Conservation (phyloP, 306 rosid species). For the Prunus kanzakura region DNA sequence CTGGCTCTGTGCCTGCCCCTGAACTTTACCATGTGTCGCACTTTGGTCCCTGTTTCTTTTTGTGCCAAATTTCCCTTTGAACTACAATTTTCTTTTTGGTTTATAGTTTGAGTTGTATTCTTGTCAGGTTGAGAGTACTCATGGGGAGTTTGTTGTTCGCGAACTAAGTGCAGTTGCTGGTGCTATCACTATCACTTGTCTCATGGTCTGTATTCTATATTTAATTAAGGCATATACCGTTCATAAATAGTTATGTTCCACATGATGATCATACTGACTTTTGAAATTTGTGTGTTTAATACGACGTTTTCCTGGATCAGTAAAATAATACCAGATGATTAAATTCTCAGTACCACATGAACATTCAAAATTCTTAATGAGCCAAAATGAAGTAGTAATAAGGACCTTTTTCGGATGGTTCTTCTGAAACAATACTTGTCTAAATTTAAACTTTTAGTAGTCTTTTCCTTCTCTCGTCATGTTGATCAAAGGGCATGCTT, state of each 20-base stretch:
- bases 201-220: conserved; percentile 55
- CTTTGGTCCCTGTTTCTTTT: no score
- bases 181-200: conserved; percentile 86
- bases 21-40: no score
- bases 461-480: background rate
- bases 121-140: conserved; percentile 59
- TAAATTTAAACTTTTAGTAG: background rate
- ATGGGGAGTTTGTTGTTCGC: conserved; percentile 55
- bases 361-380: background rate
- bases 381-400: background rate
- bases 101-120: background rate
- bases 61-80: no score
- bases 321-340: background rate
- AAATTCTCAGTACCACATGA: background rate
- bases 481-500: background rate
- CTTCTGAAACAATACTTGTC: background rate
- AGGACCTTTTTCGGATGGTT: background rate
- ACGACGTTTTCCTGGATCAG: background rate
- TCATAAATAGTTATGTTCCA: background rate
- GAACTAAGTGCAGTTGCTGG: conserved; percentile 84
- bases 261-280: background rate
- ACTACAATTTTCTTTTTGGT: no score
- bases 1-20: no score
- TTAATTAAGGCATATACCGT: background rate
- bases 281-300: background rate